Conservation (phyloP, 371 early-diverging fungal genomes). For the Massospora cicadina region DNA sequence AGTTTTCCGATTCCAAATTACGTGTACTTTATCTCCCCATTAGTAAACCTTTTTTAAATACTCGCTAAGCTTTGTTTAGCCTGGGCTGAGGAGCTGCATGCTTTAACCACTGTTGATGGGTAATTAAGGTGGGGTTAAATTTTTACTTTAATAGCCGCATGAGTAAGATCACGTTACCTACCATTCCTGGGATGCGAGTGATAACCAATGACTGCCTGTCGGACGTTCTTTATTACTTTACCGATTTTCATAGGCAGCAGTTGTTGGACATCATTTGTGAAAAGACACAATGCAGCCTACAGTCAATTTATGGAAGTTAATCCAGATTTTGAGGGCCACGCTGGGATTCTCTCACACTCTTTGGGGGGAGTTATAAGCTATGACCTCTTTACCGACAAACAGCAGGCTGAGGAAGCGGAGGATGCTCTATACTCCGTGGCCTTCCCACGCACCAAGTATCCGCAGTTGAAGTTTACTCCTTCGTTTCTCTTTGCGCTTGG, state of each 20-base stretch:
- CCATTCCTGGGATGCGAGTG: constrained; percentile 14
- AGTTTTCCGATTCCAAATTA: neutral
- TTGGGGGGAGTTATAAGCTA: constrained; percentile 28
- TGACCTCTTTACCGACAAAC: constrained; percentile 17
- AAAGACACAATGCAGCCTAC: constrained; percentile 20
- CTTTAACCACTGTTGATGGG: constrained; percentile 9
- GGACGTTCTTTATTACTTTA: constrained; percentile 12
- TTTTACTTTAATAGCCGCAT: constrained; percentile 1
- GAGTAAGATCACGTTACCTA: constrained; percentile 9
- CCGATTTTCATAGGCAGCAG: constrained; percentile 17
- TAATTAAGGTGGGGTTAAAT: neutral
- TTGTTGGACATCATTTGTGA: constrained; percentile 21
- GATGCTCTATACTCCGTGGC: neutral
- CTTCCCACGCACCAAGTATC: constrained; percentile 14
- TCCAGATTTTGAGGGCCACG: constrained; percentile 22
- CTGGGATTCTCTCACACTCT: constrained; percentile 21
- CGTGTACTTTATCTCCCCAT: constrained; percentile 6
- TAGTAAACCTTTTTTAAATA: neutral
- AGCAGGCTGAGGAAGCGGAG: neutral
- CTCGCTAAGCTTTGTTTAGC: neutral
- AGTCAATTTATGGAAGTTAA: constrained; percentile 16
- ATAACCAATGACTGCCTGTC: constrained; percentile 34
- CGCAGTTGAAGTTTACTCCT: constrained; percentile 20
- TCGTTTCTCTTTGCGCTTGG: constrained; percentile 21
- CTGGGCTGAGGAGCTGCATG: constrained; percentile 10